Evolutionary conservation across 768 basidiomycete genomes (phyloP), one percentile per base, ranked within the genome.

Genomic region (Fomitopsis pulvina): DNA sequence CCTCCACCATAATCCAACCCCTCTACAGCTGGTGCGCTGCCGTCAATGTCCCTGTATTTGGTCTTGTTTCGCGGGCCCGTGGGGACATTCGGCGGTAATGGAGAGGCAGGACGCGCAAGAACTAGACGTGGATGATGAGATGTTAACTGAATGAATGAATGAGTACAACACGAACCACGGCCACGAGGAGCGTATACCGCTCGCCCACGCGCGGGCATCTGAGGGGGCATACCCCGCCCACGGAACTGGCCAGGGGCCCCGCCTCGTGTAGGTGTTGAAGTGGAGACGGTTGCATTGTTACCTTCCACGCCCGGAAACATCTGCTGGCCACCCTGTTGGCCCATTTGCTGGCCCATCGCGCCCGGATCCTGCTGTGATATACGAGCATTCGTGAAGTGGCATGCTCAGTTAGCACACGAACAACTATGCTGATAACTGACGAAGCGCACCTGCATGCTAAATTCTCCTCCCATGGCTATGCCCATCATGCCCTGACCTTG

Each of bases 11-110:
- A 92, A 63, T 92, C 90, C 59, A 92, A 66, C n/a, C 90, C 89
- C 61, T 92, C 89, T 11, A 89, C 87, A 24, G 87, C 87, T 52
- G 87, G 85, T 1, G 87, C 85, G 60, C 88, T 88, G 14, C 80
- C 82, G 60, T 92, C 89, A 37, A 88, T 76, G 64, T 92, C 90
- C 71, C 91, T 92, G 70, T 92, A 92, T 62, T 89, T 89, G 62
- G 87, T 88, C 65, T 87, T 86, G 63, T 91, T 91, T 39, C 90
- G 75, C 11, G 90, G 90, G 1, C 90, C 90, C 0, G 90, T 92
- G 1, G 90, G 90, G 18, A 92, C 90, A 51, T 83, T 83, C 12
- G 90, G 88, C 1, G 90, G 90, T 1, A 92, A 74, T 16, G 90
- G 90, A 0, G 90, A 92, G 5, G 88, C 85, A 3, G 90, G 84